These are phyloP conservation scores for Quercus engelmannii DNA, from an alignment of 306 rosid species.

Conservation along the genomic window DNA sequence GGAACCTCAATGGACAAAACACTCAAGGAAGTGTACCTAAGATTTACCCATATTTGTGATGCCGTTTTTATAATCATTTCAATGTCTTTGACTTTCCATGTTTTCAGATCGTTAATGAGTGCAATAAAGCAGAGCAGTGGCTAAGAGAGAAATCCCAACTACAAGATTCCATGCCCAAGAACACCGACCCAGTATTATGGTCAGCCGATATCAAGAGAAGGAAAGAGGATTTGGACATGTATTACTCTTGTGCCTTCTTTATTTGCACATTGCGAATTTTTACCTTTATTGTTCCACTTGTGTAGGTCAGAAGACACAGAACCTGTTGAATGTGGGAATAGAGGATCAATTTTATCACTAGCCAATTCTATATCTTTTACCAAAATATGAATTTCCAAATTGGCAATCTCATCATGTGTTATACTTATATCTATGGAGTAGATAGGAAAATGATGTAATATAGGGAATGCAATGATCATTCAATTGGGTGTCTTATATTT, in stretches of 20 bases:
- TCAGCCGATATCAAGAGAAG: constrained; percentile 55
- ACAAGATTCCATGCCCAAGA: constrained; percentile 66
- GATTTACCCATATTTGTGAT: neutral
- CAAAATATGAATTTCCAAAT: neutral
- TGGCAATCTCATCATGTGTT: neutral
- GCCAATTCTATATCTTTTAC: neutral
- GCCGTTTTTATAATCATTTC: constrained; percentile 5
- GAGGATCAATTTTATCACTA: neutral
- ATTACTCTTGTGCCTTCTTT: constrained; percentile 25
- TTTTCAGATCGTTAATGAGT: constrained; percentile 51
- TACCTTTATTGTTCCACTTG: neutral
- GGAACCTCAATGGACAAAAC: too few relatives aligned
- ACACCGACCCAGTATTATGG: constrained; percentile 60
- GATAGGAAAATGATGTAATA: neutral
- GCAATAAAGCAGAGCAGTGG: constrained; percentile 72
- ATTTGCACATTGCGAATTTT: neutral
- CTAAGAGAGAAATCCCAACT: constrained; percentile 56
- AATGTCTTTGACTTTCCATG: neutral
- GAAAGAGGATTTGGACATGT: constrained; percentile 59
- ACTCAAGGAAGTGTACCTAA: too few relatives aligned
- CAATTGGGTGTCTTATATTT: neutral
- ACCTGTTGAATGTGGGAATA: neutral
- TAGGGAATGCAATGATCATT: neutral
- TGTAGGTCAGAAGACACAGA: neutral
- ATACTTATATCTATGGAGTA: neutral